phyloP scores from a whole-genome alignment of 2,329 filamentous ascomycete genomes.

The Cytospora paraplurivora region DNA sequence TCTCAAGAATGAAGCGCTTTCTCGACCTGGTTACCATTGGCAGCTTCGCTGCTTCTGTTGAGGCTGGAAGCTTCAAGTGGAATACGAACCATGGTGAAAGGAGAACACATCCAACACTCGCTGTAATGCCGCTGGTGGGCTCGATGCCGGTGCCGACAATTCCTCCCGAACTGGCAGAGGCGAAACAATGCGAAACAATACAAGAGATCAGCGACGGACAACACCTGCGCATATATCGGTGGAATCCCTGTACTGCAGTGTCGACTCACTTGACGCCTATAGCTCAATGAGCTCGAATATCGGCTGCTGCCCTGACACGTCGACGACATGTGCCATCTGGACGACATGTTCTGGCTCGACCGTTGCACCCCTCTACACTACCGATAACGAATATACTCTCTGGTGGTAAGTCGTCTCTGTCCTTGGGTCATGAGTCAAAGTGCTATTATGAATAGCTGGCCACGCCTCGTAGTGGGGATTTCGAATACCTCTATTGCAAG shows the following conservation, averaged over 20 bases:
- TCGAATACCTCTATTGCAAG: conserved; percentile 35
- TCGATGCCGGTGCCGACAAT: conserved; percentile 22
- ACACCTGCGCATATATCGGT: conserved; percentile 39
- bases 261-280: conserved; percentile 34
- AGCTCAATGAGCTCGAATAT: conserved; percentile 35
- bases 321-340: conserved; percentile 31
- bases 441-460: not conserved
- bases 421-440: not conserved
- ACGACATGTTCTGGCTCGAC: conserved; percentile 37
- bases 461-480: conserved; percentile 30
- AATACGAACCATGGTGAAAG: conserved; percentile 1
- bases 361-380: conserved; percentile 30
- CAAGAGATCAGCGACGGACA: conserved; percentile 34
- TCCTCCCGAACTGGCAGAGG: conserved; percentile 13
- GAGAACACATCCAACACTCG: conserved; percentile 20
- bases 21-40: conserved; percentile 18
- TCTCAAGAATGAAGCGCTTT: conserved; percentile 10
- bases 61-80: conserved; percentile 27
- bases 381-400: conserved; percentile 34
- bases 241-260: conserved; percentile 37
- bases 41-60: not conserved
- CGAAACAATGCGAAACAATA: not conserved
- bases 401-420: conserved; percentile 36
- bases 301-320: conserved; percentile 39
- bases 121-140: conserved; percentile 19